These are phyloP conservation scores for Gnomoniopsis sp. DNA, from an alignment of 2,329 filamentous ascomycete genomes.

Conservation along the genomic window DNA sequence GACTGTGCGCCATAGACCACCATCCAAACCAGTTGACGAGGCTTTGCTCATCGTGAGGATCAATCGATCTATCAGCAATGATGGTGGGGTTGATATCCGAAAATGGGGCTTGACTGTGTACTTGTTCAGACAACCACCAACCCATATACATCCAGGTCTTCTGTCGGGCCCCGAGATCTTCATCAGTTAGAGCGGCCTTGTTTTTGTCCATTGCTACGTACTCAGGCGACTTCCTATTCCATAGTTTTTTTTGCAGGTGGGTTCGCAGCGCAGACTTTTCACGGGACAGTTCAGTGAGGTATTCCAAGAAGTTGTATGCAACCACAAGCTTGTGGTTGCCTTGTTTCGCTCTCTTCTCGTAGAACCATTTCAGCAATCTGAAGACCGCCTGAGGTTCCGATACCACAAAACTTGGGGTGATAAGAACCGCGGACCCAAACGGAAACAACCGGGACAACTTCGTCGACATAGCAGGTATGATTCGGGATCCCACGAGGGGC, in stretches of 20 bases:
- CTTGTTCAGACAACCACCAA: constrained; percentile 10
- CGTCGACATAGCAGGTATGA: neutral
- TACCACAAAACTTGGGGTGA: constrained; percentile 48
- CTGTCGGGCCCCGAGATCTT: constrained; percentile 12
- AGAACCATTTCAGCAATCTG: constrained; percentile 40
- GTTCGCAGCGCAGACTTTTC: constrained; percentile 29
- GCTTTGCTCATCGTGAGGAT: constrained; percentile 59
- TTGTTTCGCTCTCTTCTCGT: constrained; percentile 21
- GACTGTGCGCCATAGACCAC: constrained; percentile 49
- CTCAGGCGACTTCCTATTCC: neutral
- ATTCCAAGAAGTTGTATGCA: constrained; percentile 32
- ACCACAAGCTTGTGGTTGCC: constrained; percentile 31
- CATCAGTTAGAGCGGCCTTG: constrained; percentile 6
- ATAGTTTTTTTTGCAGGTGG: constrained; percentile 14
- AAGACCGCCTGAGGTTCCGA: constrained; percentile 39
- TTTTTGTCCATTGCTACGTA: constrained; percentile 9
- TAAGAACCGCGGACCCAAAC: constrained; percentile 39
- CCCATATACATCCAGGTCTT: constrained; percentile 11
- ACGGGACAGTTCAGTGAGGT: constrained; percentile 31
- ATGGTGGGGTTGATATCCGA: constrained; percentile 38
- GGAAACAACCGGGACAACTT: constrained; percentile 38
- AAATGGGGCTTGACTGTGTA: constrained; percentile 20
- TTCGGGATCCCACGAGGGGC: constrained; percentile 24
- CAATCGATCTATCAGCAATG: constrained; percentile 45
- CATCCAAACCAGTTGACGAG: constrained; percentile 61